Conservation (phyloP, 768 basidiomycete species). For the Crucibulum laeve region DNA sequence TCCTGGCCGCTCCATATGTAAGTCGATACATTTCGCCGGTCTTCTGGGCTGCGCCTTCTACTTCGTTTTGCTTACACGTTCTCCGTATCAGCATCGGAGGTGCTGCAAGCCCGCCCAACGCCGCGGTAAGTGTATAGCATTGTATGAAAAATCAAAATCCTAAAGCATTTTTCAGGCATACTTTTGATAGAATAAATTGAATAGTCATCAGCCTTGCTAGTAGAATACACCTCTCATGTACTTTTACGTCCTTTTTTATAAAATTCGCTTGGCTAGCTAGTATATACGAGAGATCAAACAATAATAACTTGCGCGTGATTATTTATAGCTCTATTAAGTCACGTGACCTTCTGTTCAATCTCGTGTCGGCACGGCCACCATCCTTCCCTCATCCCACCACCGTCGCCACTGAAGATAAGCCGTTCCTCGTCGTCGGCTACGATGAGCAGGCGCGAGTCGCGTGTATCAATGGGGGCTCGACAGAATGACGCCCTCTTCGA, state of each 20-base stretch:
- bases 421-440: conserved; percentile 10
- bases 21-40: conserved; percentile 16
- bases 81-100: conserved; percentile 71
- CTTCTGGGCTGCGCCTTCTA: background rate
- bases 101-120: conserved; percentile 67
- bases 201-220: too few relatives aligned
- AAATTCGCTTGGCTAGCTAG: too few relatives aligned
- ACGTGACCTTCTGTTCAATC: background rate
- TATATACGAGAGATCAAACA: too few relatives aligned
- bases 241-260: too few relatives aligned
- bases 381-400: background rate
- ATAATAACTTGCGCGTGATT: too few relatives aligned
- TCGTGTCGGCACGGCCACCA: background rate
- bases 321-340: background rate
- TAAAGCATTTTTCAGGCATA: conserved; percentile 18
- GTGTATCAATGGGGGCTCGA: conserved; percentile 57
- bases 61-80: too few relatives aligned
- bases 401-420: background rate
- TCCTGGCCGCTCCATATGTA: conserved; percentile 75
- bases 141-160: background rate
- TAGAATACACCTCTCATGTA: too few relatives aligned
- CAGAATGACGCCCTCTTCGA: conserved; percentile 81
- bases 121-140: conserved; percentile 44
- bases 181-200: conserved; percentile 14
- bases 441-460: conserved; percentile 60